Percentiles rank a stretch among this genome's conserved stretches.
phyloP scores from a whole-genome alignment of 345 rosid species.

The Aegle marmelos region DNA sequence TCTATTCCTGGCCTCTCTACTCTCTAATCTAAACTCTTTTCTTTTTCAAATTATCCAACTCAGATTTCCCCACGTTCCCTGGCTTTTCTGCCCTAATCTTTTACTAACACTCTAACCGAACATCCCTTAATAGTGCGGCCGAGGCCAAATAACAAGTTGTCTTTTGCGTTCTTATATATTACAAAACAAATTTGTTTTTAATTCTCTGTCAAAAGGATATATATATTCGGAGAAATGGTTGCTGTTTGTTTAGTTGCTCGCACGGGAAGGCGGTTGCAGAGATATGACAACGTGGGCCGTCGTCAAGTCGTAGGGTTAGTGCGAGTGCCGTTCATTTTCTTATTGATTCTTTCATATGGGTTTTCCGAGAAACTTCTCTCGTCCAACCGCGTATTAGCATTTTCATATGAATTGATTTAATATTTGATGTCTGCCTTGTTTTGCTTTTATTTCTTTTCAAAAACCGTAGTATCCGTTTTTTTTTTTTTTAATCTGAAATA shows the following conservation, averaged over 20 bases:
- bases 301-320: constrained; percentile 88
- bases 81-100: not conserved
- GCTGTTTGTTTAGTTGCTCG: constrained; percentile 63
- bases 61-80: not conserved
- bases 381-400: not conserved
- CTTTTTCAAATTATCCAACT: not conserved
- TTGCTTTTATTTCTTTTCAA: no score
- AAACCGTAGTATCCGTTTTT: no score
- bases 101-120: not conserved
- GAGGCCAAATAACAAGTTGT: not conserved
- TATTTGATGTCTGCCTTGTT: no score
- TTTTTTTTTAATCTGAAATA: no score
- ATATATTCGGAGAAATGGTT: constrained; percentile 19
- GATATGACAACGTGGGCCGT: constrained; percentile 61
- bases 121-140: no score
- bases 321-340: no score
- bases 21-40: not conserved
- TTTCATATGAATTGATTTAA: no score
- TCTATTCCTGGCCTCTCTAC: not conserved
- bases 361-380: not conserved
- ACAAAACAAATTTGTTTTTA: not conserved
- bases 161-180: not conserved
- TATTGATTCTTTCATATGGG: no score
- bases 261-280: constrained; percentile 67
- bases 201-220: not conserved